A percentile compares a stretch with the other conserved stretches of the same genome.
Conservation (phyloP, 495 filamentous ascomycete species). For the Penicillium silybi region DNA sequence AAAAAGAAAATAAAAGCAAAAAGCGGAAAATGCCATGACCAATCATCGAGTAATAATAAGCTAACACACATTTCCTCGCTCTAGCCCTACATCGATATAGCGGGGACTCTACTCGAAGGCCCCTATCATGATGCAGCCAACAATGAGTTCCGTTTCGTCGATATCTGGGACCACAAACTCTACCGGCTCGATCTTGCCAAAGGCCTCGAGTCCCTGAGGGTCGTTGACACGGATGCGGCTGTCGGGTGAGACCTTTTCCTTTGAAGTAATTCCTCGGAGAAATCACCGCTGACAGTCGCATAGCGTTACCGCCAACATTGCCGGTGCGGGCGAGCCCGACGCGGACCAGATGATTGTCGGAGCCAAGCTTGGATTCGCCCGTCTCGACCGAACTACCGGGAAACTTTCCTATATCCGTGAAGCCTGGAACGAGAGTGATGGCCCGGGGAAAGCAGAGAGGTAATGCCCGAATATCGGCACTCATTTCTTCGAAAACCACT, state of each 20-base stretch:
- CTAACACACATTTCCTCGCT: constrained; percentile 1
- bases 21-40: constrained; percentile 1
- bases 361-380: constrained; percentile 76
- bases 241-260: constrained; percentile 44
- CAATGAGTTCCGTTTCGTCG: constrained; percentile 79
- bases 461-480: constrained; percentile 1
- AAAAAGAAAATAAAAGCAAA: neutral
- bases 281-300: constrained; percentile 15
- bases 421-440: constrained; percentile 48
- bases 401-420: constrained; percentile 57
- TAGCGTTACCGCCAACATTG: constrained; percentile 77
- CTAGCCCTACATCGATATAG: constrained; percentile 70
- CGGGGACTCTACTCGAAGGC: constrained; percentile 76
- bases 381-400: constrained; percentile 65
- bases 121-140: constrained; percentile 70
- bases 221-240: constrained; percentile 61
- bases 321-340: constrained; percentile 55
- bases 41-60: constrained; percentile 14
- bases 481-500: constrained; percentile 1
- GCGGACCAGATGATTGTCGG: constrained; percentile 66
- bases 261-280: neutral
- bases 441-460: constrained; percentile 45
- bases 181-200: constrained; percentile 67
- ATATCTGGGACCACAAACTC: constrained; percentile 76
- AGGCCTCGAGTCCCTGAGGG: constrained; percentile 60